These are phyloP conservation scores for Corylus americana DNA, from an alignment of 306 rosid species.

Conservation along the genomic window DNA sequence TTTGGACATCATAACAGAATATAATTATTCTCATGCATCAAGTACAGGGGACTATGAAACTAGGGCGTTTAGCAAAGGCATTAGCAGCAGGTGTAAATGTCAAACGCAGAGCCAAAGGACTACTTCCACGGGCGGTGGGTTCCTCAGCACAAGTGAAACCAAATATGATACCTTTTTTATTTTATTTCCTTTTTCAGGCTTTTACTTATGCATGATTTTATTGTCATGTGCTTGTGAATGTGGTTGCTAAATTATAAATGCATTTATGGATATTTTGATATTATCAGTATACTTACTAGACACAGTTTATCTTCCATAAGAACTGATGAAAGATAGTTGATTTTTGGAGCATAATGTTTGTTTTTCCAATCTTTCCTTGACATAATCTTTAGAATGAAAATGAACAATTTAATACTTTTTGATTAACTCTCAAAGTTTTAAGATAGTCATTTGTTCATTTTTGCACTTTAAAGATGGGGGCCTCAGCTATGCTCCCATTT, in stretches of 20 bases:
- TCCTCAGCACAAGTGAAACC: conserved; percentile 28
- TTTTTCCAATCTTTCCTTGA: neutral
- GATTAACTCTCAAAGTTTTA: neutral
- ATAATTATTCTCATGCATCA: conserved; percentile 30
- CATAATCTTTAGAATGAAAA: neutral
- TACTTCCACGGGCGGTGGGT: conserved; percentile 85
- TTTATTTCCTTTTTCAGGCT: conserved; percentile 13
- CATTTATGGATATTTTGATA: neutral
- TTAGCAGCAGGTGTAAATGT: conserved; percentile 85
- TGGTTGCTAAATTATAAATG: neutral
- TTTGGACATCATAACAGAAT: conserved; percentile 19
- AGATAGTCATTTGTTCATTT: neutral
- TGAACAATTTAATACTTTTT: neutral
- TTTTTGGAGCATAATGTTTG: neutral
- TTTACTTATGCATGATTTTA: neutral
- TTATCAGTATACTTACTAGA: neutral
- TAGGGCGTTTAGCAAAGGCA: conserved; percentile 72
- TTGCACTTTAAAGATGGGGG: neutral
- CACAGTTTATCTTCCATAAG: neutral
- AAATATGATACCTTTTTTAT: conserved; percentile 12
- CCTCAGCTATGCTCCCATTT: neutral
- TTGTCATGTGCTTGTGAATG: neutral
- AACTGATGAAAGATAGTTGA: neutral
- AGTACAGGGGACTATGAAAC: conserved; percentile 84
- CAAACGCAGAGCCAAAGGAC: conserved; percentile 91